These are phyloP conservation scores for Exophiala dermatitidis DNA, from an alignment of 2,329 filamentous ascomycete species.

Conservation along the genomic window DNA sequence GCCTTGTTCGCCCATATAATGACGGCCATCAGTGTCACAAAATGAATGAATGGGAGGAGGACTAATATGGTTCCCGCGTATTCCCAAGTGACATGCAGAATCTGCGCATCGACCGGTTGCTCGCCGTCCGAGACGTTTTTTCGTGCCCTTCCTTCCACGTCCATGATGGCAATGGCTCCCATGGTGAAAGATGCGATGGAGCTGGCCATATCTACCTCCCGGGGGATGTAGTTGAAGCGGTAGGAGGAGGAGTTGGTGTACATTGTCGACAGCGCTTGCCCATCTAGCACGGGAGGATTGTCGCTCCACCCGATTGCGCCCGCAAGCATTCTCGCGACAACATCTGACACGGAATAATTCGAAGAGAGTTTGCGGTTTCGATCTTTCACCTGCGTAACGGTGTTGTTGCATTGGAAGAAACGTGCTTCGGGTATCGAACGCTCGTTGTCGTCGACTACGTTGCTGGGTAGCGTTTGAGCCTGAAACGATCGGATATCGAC, in stretches of 20 bases:
- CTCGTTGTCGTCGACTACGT: neutral
- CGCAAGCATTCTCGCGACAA: slow-evolving; percentile 19
- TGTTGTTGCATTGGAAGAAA: slow-evolving; percentile 23
- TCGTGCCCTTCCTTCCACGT: slow-evolving; percentile 7
- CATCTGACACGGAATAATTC: slow-evolving; percentile 11
- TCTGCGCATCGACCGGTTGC: slow-evolving; percentile 75
- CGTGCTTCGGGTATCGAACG: slow-evolving; percentile 5
- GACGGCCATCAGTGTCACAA: slow-evolving; percentile 18
- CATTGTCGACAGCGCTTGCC: slow-evolving; percentile 6
- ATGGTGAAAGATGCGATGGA: slow-evolving; percentile 18
- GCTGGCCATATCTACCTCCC: slow-evolving; percentile 10
- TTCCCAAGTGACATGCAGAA: slow-evolving; percentile 69
- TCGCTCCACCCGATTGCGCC: slow-evolving; percentile 21
- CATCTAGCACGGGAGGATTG: slow-evolving; percentile 5
- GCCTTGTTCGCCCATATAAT: slow-evolving; percentile 25
- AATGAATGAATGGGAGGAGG: slow-evolving; percentile 22
- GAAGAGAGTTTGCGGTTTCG: neutral
- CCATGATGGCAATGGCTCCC: slow-evolving; percentile 16
- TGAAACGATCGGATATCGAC: slow-evolving; percentile 18
- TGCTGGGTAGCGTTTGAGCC: slow-evolving; percentile 5
- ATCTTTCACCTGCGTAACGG: slow-evolving; percentile 13
- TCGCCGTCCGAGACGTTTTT: slow-evolving; percentile 68
- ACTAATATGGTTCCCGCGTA: slow-evolving; percentile 19
- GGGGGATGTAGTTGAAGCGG: slow-evolving; percentile 5
- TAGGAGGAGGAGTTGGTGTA: slow-evolving; percentile 17